Evolutionary conservation across 2,329 filamentous ascomycete genomes (phyloP).

Genomic region (Pestalotiopsis sp.): DNA sequence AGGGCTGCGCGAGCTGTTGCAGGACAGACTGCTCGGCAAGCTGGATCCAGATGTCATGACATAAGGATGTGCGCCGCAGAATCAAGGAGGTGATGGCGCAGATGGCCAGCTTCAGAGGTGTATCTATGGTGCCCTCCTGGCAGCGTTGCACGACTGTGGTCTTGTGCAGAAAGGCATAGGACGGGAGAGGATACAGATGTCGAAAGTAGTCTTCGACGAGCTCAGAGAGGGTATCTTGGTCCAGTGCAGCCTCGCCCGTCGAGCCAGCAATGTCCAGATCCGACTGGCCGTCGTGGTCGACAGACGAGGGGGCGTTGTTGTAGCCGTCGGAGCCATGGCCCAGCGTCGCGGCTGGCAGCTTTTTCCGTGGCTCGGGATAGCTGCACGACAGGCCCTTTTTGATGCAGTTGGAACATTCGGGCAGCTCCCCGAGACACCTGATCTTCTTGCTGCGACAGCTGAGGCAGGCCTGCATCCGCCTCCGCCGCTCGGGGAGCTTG

Average conservation of each 20-base stretch:
- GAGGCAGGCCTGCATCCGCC: slow-evolving; percentile 32
- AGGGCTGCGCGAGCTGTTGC: slow-evolving; percentile 31
- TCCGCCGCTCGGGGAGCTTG: slow-evolving; percentile 26
- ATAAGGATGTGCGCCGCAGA: slow-evolving; percentile 22
- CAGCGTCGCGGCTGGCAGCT: slow-evolving; percentile 2
- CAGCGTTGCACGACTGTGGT: slow-evolving; percentile 33
- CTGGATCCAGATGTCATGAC: slow-evolving; percentile 30
- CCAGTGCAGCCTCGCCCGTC: slow-evolving; percentile 14
- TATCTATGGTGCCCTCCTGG: slow-evolving; percentile 29
- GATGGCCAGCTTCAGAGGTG: slow-evolving; percentile 32
- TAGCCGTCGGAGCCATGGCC: slow-evolving; percentile 1
- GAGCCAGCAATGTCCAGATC: slow-evolving; percentile 7
- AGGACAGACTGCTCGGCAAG: slow-evolving; percentile 33
- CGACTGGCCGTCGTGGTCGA: not conserved
- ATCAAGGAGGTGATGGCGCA: slow-evolving; percentile 34
- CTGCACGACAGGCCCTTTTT: slow-evolving; percentile 25
- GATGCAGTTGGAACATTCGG: slow-evolving; percentile 29
- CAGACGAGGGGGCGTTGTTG: not conserved
- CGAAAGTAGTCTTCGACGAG: slow-evolving; percentile 32
- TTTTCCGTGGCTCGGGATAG: slow-evolving; percentile 23
- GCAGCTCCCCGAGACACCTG: slow-evolving; percentile 31
- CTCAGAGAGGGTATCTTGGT: slow-evolving; percentile 18
- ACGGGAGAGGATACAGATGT: slow-evolving; percentile 32
- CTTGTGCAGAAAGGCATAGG: slow-evolving; percentile 36
- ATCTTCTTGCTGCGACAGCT: slow-evolving; percentile 30